Percentiles rank a stretch among this genome's conserved stretches.
Conservation (phyloP, 371 early-diverging fungal genomes). For the Haplosporangium sp. region DNA sequence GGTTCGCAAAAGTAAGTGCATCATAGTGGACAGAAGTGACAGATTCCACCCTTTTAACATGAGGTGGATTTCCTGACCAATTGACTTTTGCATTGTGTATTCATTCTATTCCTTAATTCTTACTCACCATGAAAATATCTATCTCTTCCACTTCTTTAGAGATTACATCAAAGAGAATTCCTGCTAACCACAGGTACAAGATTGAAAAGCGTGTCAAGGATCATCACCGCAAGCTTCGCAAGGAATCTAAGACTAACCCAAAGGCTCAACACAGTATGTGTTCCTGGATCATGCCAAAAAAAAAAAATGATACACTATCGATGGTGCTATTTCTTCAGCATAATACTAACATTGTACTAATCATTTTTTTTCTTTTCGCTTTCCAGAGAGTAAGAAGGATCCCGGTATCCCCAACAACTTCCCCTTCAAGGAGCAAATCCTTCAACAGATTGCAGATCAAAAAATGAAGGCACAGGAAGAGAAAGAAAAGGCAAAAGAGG, state of each 20-base stretch:
- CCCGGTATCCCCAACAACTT: constrained; percentile 93
- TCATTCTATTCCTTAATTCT: background rate
- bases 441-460: constrained; percentile 74
- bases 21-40: background rate
- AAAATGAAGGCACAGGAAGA: constrained; percentile 65
- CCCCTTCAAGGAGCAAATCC: constrained; percentile 88
- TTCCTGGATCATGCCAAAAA: background rate
- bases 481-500: constrained; percentile 64
- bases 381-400: constrained; percentile 82
- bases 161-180: constrained; percentile 70
- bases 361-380: background rate
- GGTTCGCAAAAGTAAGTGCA: constrained; percentile 31
- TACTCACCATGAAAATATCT: background rate
- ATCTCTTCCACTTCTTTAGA: constrained; percentile 48
- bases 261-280: constrained; percentile 60
- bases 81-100: background rate
- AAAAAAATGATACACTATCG: background rate
- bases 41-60: background rate
- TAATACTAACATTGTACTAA: no score
- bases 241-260: constrained; percentile 78
- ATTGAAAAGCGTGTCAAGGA: constrained; percentile 81
- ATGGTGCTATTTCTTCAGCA: no score
- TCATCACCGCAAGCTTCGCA: constrained; percentile 79
- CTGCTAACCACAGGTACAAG: constrained; percentile 78
- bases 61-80: background rate